Evolutionary conservation across 2,329 filamentous ascomycete genomes (phyloP), one percentile per base, ranked within the genome.

Genomic region (Herpotrichia juniperi): DNA sequence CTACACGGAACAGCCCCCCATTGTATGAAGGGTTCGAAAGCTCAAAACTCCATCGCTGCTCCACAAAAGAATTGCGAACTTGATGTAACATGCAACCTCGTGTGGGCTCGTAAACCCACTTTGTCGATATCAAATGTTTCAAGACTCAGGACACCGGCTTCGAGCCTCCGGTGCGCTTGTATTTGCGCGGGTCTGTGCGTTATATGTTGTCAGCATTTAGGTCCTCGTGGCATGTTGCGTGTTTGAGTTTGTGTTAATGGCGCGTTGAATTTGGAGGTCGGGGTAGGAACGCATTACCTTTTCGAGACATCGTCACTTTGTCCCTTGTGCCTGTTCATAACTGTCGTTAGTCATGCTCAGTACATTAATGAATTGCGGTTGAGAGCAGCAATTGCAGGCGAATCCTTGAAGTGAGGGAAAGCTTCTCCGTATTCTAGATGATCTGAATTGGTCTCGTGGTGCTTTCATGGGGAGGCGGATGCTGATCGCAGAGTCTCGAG

Each of bases 321-420:
- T 53, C 50, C 37, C 53, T 52, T 9, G 53, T 56, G 26, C 49
- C 48, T 55, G 42, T 48, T 48, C 30, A 25, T 28, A 31, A 46
- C 21, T 14, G n/a, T 17, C 19, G 22, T 25, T 10, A 37, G 46
- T 51, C 48, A 42, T 46, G 30, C 35, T 45, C 26, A 19, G 40
- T 32, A 43, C 28, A 32, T 34, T 24, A 19, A 21, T 19, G 2
- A 31, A 35, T 28, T 26, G n/a, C 14, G n/a, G 19, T 10, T 21
- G 21, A 21, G 17, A 21, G 21, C 7, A 24, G 6, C 7, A 40
- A 40, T 40, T 9, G 35, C 35, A 24, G 8, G 16, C 7, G 16
- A 9, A 10, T 40, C 21, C 17, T 21, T 40, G 14, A 25, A 16
- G n/a, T 42, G 24, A 5, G 8, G 17, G 34, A 17, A 17, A 37